A percentile compares a stretch with the other conserved stretches of the same genome.
Evolutionary conservation across 441 rosid species (phyloP).

Genomic region (Croton setiger): DNA sequence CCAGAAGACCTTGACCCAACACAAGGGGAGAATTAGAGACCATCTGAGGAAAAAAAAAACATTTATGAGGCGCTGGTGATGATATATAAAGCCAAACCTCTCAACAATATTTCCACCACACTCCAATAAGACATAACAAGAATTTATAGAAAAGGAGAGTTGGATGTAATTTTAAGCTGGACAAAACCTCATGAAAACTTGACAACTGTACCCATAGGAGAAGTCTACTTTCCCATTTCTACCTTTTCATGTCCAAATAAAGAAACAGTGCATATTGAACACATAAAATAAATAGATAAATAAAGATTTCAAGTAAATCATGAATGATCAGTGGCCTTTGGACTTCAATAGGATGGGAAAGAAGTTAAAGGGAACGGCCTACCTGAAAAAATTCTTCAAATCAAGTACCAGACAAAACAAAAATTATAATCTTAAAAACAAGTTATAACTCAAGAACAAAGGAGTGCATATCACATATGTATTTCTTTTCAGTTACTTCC

Average conservation of each 20-base stretch:
- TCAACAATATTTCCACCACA: not conserved
- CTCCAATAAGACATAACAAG: not conserved
- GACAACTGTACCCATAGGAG: not conserved
- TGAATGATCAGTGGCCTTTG: no score
- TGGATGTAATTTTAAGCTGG: not conserved
- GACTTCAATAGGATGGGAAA: no score
- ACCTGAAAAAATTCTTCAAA: not conserved
- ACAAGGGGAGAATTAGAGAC: slow-evolving; percentile 77
- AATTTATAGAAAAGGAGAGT: not conserved
- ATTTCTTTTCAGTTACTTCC: not conserved
- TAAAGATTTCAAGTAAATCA: not conserved
- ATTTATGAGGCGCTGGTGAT: slow-evolving; percentile 11
- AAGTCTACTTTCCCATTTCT: not conserved
- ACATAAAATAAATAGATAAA: not conserved
- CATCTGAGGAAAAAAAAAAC: slow-evolving; percentile 54
- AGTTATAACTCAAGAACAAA: not conserved
- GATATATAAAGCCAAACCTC: slow-evolving; percentile 2
- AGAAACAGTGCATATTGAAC: not conserved
- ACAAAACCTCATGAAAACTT: not conserved
- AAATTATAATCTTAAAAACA: not conserved
- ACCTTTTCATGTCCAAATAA: not conserved
- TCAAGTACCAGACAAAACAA: not conserved
- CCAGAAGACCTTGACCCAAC: slow-evolving; percentile 87
- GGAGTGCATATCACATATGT: not conserved
- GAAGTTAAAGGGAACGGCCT: not conserved